Evolutionary conservation across 2,329 filamentous ascomycete species (phyloP), one percentile per base, ranked within the genome.

Genomic region (Pyrenochaeta sp.): DNA sequence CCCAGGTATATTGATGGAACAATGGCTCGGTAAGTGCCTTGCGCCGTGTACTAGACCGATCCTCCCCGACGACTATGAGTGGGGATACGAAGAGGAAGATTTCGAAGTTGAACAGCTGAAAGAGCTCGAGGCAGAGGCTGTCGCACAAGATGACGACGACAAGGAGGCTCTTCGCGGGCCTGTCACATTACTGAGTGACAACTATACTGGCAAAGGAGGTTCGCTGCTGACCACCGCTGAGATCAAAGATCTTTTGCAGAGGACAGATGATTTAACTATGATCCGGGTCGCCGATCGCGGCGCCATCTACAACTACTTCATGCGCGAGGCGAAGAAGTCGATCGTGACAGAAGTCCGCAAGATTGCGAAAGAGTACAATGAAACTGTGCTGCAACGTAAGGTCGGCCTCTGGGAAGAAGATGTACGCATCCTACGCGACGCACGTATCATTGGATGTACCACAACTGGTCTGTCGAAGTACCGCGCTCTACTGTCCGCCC

Each of bases 381-480:
- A 78, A 0, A 77, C 81, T 3, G 84, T 85, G 30, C 78, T 79
- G 10, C 79, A 86, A 13, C 76, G 87, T 7, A 87, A 85, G 50
- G 82, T 85, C 22, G 84, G 83, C 15, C 83, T 81, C 27, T 90
- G 85, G 82, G 83, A 88, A 56, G 80, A 82, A 36, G 85, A 86
- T 51, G 80, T 85, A 34, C 85, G 85, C 50, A 49, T 74, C 4
- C 61, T 74, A 22, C 55, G 61, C 50, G 50, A 65, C 3, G 80
- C 85, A 5, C 85, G 82, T 54, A 72, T 90, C 27, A 83, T 90
- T 50, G 88, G 88, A 8, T 84, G 89, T 81, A 96, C 92, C 0
- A 93, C 90, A 0, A 96, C 92, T 0, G 91, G 92, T 0, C 73
- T 96, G 8, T 89, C 88, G 75, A 96, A 96, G 66, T 94, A 95